phyloP scores from a whole-genome alignment of 169 alveolate species.

The Amoebophrya sp. region DNA sequence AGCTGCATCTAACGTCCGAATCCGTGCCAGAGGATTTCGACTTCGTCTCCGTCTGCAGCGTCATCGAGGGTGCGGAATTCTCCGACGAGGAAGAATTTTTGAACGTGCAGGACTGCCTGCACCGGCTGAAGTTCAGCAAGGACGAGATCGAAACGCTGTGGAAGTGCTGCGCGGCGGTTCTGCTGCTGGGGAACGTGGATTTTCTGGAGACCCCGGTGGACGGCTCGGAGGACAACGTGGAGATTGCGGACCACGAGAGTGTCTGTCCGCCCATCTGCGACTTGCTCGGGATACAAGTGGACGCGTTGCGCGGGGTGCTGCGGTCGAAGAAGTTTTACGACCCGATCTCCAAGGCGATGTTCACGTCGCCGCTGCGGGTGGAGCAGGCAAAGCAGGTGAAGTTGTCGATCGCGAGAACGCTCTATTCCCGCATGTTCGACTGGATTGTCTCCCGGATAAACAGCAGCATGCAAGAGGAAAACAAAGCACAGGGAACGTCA shows the following conservation, averaged over 20 bases:
- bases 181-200: background rate
- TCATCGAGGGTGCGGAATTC: background rate
- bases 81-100: background rate
- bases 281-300: background rate
- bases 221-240: background rate
- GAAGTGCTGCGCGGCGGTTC: constrained; percentile 34
- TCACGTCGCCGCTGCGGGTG: background rate
- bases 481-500: background rate
- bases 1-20: background rate
- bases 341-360: background rate
- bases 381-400: background rate
- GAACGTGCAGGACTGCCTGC: constrained; percentile 31
- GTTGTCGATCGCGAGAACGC: background rate
- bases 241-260: background rate
- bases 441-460: constrained; percentile 48
- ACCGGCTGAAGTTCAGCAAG: constrained; percentile 33
- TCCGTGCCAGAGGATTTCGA: background rate
- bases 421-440: constrained; percentile 44
- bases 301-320: background rate
- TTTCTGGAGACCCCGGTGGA: too few species aligned
- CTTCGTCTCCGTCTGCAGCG: background rate
- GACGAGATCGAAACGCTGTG: constrained; percentile 34
- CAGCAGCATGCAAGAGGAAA: background rate
- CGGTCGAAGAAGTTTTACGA: constrained; percentile 9
- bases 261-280: constrained; percentile 26